Percentiles rank a stretch among this genome's conserved stretches.
Conservation (phyloP, 1,284 basidiomycete genomes). For the Exobasidium cylindrosporum region DNA sequence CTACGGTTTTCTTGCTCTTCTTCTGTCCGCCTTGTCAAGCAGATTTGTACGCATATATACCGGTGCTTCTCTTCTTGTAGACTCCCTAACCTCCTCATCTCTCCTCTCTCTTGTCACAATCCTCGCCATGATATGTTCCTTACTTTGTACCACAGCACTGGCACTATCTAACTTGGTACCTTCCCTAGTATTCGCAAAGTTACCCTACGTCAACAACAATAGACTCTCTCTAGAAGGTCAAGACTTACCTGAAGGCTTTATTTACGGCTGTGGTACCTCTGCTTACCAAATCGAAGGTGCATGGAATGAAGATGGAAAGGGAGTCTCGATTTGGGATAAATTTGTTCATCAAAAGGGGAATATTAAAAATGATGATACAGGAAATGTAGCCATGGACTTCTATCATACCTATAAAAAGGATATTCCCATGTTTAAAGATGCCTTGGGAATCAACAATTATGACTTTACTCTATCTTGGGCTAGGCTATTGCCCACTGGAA, state of each 20-base stretch:
- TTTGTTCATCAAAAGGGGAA: constrained; percentile 20
- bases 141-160: background rate
- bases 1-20: no score
- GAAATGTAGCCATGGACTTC: constrained; percentile 19
- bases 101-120: background rate
- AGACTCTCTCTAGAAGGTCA: background rate
- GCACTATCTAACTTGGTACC: background rate
- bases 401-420: constrained; percentile 22
- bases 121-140: background rate
- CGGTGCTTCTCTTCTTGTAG: background rate
- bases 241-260: constrained; percentile 12
- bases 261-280: constrained; percentile 20
- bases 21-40: no score
- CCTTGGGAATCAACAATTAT: constrained; percentile 19
- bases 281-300: constrained; percentile 26
- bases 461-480: constrained; percentile 23
- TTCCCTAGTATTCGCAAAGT: background rate
- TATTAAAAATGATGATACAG: constrained; percentile 11
- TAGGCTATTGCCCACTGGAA: constrained; percentile 18
- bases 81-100: background rate
- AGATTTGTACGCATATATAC: no score
- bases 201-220: background rate
- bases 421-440: constrained; percentile 18
- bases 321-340: constrained; percentile 18
- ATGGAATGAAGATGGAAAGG: constrained; percentile 16